Evolutionary conservation across 768 basidiomycete genomes (phyloP), one percentile per base, ranked within the genome.

Genomic region (Podaxis carcinomalis): DNA sequence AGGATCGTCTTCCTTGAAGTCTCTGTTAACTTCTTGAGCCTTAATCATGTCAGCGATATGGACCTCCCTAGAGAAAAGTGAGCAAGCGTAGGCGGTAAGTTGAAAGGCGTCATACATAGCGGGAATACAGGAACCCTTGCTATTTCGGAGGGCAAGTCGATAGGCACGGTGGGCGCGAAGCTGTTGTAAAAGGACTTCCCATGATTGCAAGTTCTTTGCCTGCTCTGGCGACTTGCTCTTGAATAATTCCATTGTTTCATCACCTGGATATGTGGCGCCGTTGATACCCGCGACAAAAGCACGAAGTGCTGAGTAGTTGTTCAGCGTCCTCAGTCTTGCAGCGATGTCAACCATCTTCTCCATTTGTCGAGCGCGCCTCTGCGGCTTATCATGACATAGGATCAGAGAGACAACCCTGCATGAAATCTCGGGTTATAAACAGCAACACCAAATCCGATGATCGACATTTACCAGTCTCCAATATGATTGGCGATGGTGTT

Each of bases 241-340:
- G 69, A 95, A 88, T 32, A 83, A 73, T 57, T 90, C 87, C 78
- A 92, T 85, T 0, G 92, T 89, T 66, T 85, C 83, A 65, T 89
- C 87, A 5, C 90, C 90, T 51, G 87, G 80, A 64, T 89, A 87
- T 0, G 89, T 88, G 3, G 93, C 86, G 63, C 85, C 87, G 67
- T 92, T 90, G 74, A 98, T 91, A 4, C 95, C 96, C 28, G 93
- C 92, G n/a, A 98, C 87, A 66, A 98, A 87, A 9, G 95, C 93
- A 49, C 93, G 93, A 57, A 97, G 75, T 0, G 90, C 92, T 36
- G 94, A 93, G 71, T 97, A 98, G 70, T 99, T 98, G 73, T 96
- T 94, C 50, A 92, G 71, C 11, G 81, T 79, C 35, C 96, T 88
- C 44, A 99, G 80, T 57, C 85, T 84, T 61, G 85, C 82, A 0